A percentile compares a stretch with the other conserved stretches of the same genome.
phyloP scores from a whole-genome alignment of 2,329 filamentous ascomycete species.

The Ophiocordyceps camponoti-saundersi region DNA sequence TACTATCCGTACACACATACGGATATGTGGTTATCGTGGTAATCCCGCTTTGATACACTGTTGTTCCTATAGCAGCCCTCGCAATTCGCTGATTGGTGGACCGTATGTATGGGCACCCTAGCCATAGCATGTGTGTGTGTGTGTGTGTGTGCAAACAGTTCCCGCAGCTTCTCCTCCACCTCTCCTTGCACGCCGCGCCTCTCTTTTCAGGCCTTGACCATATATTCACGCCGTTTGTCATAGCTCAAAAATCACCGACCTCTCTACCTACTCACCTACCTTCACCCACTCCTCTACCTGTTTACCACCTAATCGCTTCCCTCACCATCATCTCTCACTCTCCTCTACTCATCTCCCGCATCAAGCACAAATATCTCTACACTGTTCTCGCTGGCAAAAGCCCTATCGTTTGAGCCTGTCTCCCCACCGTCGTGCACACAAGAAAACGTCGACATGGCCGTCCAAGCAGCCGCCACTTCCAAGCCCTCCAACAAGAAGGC shows the following conservation, averaged over 20 bases:
- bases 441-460: conserved; percentile 32
- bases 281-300: neutral
- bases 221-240: neutral
- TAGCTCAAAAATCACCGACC: neutral
- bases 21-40: too few relatives aligned
- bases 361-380: neutral
- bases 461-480: conserved; percentile 42
- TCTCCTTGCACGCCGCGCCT: neutral
- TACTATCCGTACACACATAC: too few relatives aligned
- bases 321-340: neutral
- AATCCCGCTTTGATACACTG: too few relatives aligned
- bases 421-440: conserved; percentile 1
- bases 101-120: neutral
- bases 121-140: neutral
- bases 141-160: neutral
- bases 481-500: conserved; percentile 55
- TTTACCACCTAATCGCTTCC: neutral
- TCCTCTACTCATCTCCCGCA: neutral
- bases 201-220: neutral
- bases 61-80: neutral
- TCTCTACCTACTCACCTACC: neutral
- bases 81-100: neutral
- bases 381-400: neutral
- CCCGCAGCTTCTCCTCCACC: neutral
- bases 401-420: neutral